Conservation (phyloP, 1,284 basidiomycete species). For the Irpex lacteus region DNA sequence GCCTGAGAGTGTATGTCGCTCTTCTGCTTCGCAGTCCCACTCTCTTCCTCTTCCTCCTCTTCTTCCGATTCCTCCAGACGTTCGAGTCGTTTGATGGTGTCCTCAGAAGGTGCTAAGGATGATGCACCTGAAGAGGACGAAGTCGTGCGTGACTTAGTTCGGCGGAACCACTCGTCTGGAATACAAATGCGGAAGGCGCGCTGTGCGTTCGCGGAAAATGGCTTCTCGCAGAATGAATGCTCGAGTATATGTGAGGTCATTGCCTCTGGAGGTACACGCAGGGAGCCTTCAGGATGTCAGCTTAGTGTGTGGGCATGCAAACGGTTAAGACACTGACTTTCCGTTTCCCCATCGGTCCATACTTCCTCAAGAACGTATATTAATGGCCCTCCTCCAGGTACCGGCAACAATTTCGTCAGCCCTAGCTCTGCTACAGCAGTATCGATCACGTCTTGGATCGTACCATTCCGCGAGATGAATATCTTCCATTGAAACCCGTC, state of each 20-base stretch:
- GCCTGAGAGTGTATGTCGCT: conserved; percentile 15
- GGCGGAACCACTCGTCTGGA: conserved; percentile 78
- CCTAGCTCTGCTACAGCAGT: conserved; percentile 65
- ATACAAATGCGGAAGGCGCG: conserved; percentile 60
- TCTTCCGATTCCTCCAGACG: conserved; percentile 50
- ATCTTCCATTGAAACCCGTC: conserved; percentile 67
- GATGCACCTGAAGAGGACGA: conserved; percentile 30
- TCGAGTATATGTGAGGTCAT: conserved; percentile 36
- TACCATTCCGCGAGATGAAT: conserved; percentile 56
- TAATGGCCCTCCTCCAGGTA: conserved; percentile 57
- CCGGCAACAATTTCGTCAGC: conserved; percentile 56
- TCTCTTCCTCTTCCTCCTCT: conserved; percentile 49
- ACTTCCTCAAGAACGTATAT: conserved; percentile 71
- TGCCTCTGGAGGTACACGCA: conserved; percentile 22
- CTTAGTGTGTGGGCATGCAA: neutral
- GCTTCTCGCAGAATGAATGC: conserved; percentile 28
- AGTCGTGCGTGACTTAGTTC: conserved; percentile 53
- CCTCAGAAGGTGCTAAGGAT: conserved; percentile 48
- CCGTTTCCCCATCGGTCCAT: conserved; percentile 43
- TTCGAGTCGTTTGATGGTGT: conserved; percentile 47
- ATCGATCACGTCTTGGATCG: conserved; percentile 53
- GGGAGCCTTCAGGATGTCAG: conserved; percentile 14
- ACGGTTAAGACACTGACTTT: conserved; percentile 40
- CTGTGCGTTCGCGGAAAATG: conserved; percentile 12
- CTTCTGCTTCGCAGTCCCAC: conserved; percentile 62